phyloP scores from a whole-genome alignment of 2,329 filamentous ascomycete genomes.

The Emericellopsis atlantica region DNA sequence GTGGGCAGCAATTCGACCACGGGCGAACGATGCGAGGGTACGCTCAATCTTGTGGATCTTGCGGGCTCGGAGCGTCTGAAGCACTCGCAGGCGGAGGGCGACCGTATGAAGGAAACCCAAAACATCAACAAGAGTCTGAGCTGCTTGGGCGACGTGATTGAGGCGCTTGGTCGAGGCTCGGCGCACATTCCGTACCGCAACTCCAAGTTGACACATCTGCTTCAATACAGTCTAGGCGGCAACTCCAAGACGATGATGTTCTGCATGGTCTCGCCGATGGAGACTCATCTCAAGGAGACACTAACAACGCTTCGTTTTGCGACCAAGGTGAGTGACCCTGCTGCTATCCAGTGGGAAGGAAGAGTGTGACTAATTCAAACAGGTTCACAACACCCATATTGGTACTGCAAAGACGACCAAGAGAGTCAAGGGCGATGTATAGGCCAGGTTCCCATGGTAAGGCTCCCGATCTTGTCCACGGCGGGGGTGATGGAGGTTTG shows the following conservation, averaged over 20 bases:
- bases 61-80: constrained; percentile 87
- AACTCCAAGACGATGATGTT: constrained; percentile 99
- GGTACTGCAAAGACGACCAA: constrained; percentile 72
- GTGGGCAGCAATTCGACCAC: constrained; percentile 60
- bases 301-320: constrained; percentile 92
- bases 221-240: constrained; percentile 89
- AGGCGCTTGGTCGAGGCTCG: constrained; percentile 74
- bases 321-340: constrained; percentile 57
- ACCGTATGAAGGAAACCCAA: constrained; percentile 84
- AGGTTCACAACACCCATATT: constrained; percentile 84
- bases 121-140: constrained; percentile 94
- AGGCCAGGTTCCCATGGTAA: constrained; percentile 4
- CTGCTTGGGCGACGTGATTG: constrained; percentile 88
- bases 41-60: constrained; percentile 88
- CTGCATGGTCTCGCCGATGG: constrained; percentile 90
- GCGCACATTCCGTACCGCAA: constrained; percentile 88
- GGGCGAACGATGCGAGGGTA: constrained; percentile 78
- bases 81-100: constrained; percentile 75
- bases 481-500: not conserved
- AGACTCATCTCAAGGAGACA: constrained; percentile 84
- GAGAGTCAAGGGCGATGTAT: constrained; percentile 35
- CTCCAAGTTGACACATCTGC: constrained; percentile 88
- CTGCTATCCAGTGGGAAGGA: not conserved
- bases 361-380: constrained; percentile 2
- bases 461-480: not conserved